Base-by-base conservation (phyloP, 164 flowering plant genomes). In the Macadamia integrifolia region DNA sequence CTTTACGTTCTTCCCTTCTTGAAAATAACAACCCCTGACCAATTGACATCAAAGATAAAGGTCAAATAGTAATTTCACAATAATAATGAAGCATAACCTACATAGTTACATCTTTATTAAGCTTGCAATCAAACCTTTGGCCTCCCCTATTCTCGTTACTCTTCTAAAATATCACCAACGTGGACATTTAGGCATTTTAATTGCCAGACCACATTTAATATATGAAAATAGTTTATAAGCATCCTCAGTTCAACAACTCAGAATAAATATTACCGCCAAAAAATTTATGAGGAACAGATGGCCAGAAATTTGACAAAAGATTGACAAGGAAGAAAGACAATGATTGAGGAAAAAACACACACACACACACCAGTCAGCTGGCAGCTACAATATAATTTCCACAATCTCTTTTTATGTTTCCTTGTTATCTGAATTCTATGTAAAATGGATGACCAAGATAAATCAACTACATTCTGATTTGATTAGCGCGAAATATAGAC, bases 21-120 rank as follows among this genome's bases (percentile, higher is more conserved):
- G 90, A 73, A 90, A 90, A 72, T 84, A 90, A 74, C 87, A 86
- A 42, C 93, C 93, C 77, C 97, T 91, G 65, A 62, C 12, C 73
- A 64, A 48, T 30, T 49, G 2, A 10, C 10, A 13, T 13, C 57
- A 53, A 6, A 13, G 13, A 11, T 17, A 53, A 12, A 53, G 57
- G 17, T 53, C 3, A 53, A 17, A 53, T 53, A 53, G n/a, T 53
- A 53, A 53, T 53, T 53, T 49, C 11, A 17, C 18, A 4, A 13
- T 17, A 1, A 46, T 46, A 46, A 1, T 46, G 1, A 46, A 46
- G 50, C 50, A 46, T 35, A 35, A 35, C 18, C 6, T 2, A 53
- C 18, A 53, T 2, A 14, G 2, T 53, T 17, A 53, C 0, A 53
- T 14, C 15, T 13, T 53, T 1, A 53, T 53, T 14, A 1, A 53